phyloP scores from a whole-genome alignment of 306 rosid genomes.

The Medicago lupulina region DNA sequence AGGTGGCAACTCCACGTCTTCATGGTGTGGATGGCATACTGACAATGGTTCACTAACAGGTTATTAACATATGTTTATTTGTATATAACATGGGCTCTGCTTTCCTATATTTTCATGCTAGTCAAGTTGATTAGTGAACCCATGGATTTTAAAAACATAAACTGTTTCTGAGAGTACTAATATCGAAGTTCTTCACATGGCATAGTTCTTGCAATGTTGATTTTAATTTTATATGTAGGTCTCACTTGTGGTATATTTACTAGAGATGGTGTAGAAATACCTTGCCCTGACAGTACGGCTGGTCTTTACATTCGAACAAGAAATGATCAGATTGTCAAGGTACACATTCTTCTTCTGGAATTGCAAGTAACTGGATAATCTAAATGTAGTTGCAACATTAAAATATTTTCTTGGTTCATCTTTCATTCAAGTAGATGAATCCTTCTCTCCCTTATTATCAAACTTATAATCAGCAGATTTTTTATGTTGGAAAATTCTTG shows the following conservation, averaged over 20 bases:
- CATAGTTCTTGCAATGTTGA: constrained; percentile 37
- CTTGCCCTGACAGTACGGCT: constrained; percentile 84
- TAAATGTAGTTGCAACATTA: constrained; percentile 21
- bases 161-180: neutral
- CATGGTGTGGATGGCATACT: constrained; percentile 99
- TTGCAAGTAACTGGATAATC: constrained; percentile 31
- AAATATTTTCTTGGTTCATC: constrained; percentile 35
- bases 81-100: constrained; percentile 2
- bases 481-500: neutral
- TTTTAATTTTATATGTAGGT: constrained; percentile 67
- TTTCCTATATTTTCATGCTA: constrained; percentile 6
- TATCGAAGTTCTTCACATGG: constrained; percentile 26
- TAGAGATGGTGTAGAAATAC: constrained; percentile 77
- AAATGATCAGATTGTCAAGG: constrained; percentile 84
- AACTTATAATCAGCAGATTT: neutral
- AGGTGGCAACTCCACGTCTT: constrained; percentile 64
- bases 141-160: neutral
- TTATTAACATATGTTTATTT: constrained; percentile 37
- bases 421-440: constrained; percentile 15
- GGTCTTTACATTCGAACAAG: constrained; percentile 88
- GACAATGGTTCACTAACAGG: constrained; percentile 99
- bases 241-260: constrained; percentile 73
- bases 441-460: constrained; percentile 14
- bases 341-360: constrained; percentile 47
- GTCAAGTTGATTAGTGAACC: constrained; percentile 31